phyloP scores from a whole-genome alignment of 2,329 filamentous ascomycete genomes.

The Thielaviopsis euricoi region DNA sequence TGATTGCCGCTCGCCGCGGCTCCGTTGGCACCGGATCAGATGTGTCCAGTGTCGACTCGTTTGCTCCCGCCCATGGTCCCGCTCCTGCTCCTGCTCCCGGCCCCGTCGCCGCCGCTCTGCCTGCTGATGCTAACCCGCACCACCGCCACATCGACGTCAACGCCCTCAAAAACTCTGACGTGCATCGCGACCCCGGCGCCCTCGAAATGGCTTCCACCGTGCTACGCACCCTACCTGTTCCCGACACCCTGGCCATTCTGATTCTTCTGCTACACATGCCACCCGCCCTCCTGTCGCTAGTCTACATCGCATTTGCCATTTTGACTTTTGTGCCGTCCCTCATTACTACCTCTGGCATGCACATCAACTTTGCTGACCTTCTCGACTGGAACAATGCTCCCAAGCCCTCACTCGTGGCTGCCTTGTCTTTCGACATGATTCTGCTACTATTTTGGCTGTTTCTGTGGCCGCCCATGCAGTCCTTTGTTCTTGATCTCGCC shows the following conservation, averaged over 20 bases:
- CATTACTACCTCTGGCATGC: slow-evolving; percentile 60
- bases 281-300: slow-evolving; percentile 69
- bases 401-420: slow-evolving; percentile 66
- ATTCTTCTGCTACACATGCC: slow-evolving; percentile 90
- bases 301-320: slow-evolving; percentile 83
- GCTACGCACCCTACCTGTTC: slow-evolving; percentile 73
- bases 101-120: slow-evolving; percentile 6
- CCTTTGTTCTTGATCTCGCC: slow-evolving; percentile 74
- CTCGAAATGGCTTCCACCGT: slow-evolving; percentile 72
- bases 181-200: slow-evolving; percentile 55
- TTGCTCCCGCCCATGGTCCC: slow-evolving; percentile 16
- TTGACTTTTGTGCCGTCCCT: slow-evolving; percentile 81
- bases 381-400: slow-evolving; percentile 76
- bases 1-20: slow-evolving; percentile 13
- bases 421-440: slow-evolving; percentile 68
- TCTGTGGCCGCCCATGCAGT: slow-evolving; percentile 73
- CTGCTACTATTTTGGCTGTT: slow-evolving; percentile 77
- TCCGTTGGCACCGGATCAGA: slow-evolving; percentile 38
- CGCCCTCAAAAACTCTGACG: slow-evolving; percentile 47
- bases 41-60: slow-evolving; percentile 25
- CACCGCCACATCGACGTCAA: slow-evolving; percentile 56
- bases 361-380: slow-evolving; percentile 74
- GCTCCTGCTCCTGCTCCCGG: slow-evolving; percentile 17
- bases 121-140: slow-evolving; percentile 31
- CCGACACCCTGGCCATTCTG: slow-evolving; percentile 90